Percentiles rank a stretch among this genome's conserved stretches.
phyloP scores from a whole-genome alignment of 169 alveolate genomes.

The Plasmodium sp. region DNA sequence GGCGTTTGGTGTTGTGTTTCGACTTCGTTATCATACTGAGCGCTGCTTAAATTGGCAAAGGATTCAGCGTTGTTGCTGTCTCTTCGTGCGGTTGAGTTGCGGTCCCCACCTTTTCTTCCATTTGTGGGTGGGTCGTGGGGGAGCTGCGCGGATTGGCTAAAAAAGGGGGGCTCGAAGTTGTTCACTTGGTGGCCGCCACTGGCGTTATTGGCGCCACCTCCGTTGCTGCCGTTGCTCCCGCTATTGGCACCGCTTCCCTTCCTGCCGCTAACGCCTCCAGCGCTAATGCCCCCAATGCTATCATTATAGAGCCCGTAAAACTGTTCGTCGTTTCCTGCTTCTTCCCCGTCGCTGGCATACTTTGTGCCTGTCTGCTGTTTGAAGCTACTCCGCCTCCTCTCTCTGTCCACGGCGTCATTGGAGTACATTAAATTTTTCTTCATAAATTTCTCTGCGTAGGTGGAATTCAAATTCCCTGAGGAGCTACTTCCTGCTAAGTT shows the following conservation, averaged over 20 bases:
- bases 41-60: background rate
- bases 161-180: constrained; percentile 13
- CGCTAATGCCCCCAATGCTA: background rate
- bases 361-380: background rate
- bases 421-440: constrained; percentile 7
- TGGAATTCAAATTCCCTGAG: background rate
- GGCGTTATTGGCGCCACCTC: background rate
- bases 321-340: background rate
- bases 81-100: background rate
- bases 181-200: background rate
- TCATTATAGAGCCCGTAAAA: constrained; percentile 27
- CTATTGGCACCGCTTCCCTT: constrained; percentile 9
- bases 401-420: background rate
- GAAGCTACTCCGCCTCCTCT: background rate
- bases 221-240: background rate
- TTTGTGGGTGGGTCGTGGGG: background rate
- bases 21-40: background rate
- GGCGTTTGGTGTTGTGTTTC: background rate
- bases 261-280: background rate
- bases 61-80: background rate
- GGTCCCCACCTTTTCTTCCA: background rate
- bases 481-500: background rate
- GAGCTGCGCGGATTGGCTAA: background rate
- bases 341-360: constrained; percentile 25
- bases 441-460: background rate